A percentile compares a stretch with the other conserved stretches of the same genome.
These are phyloP conservation scores for Botrytis medusae DNA, from an alignment of 2,329 filamentous ascomycete genomes.

Conservation along the genomic window DNA sequence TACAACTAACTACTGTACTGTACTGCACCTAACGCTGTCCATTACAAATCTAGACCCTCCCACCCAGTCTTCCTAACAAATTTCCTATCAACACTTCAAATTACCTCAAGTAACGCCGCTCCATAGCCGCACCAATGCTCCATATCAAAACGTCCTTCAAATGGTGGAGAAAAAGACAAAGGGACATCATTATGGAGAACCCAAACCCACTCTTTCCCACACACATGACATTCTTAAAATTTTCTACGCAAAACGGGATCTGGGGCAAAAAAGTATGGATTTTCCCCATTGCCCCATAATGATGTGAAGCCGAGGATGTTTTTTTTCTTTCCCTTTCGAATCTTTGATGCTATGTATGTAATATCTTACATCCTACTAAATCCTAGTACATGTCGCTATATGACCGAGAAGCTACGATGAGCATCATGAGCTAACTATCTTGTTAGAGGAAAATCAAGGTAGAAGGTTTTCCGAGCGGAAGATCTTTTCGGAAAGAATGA, in stretches of 20 bases:
- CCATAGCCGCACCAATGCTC: neutral
- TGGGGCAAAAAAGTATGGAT: conserved; percentile 3
- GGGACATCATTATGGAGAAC: conserved; percentile 3
- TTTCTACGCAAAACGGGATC: conserved; percentile 6
- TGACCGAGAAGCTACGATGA: neutral
- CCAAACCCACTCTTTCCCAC: conserved; percentile 9
- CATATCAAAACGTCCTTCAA: neutral
- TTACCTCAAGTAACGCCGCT: neutral
- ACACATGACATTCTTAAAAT: conserved; percentile 12
- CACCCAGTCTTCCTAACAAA: neutral
- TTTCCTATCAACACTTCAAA: neutral
- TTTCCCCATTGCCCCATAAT: conserved; percentile 9
- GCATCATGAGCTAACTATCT: neutral
- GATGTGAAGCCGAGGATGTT: conserved; percentile 9
- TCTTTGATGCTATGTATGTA: neutral
- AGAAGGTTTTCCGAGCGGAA: neutral
- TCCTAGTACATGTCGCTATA: neutral
- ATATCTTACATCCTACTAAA: neutral
- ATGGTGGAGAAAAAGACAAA: neutral
- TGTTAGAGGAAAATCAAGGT: neutral
- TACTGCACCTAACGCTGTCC: neutral
- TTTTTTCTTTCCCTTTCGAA: neutral
- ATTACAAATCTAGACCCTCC: conserved; percentile 8
- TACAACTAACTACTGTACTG: neutral
- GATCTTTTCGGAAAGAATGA: neutral